These are phyloP conservation scores for Pseudogymnoascus sp. DNA, from an alignment of 2,329 filamentous ascomycete species.

Conservation along the genomic window DNA sequence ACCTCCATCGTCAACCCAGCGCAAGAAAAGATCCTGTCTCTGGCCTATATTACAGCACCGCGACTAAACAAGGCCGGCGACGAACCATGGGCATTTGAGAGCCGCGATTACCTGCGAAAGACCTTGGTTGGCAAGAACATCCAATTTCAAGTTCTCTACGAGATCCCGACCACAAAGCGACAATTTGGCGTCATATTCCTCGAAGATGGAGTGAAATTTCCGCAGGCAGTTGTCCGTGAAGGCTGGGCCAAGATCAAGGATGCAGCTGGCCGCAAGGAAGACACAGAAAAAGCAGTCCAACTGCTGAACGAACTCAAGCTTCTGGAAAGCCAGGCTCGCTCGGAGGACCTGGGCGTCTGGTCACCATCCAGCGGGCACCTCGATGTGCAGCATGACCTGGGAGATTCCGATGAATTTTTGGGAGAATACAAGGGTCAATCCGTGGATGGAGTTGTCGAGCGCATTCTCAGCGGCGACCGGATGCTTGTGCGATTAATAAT, in stretches of 20 bases:
- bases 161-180: slow-evolving; percentile 72
- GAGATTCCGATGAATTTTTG: slow-evolving; percentile 65
- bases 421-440: slow-evolving; percentile 78
- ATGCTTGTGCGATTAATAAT: slow-evolving; percentile 75
- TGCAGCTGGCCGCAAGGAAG: slow-evolving; percentile 86
- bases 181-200: slow-evolving; percentile 81
- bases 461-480: slow-evolving; percentile 84
- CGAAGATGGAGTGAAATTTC: slow-evolving; percentile 66
- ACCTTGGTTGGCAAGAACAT: slow-evolving; percentile 79
- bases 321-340: slow-evolving; percentile 69
- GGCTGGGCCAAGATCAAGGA: slow-evolving; percentile 92
- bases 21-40: slow-evolving; percentile 76
- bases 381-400: slow-evolving; percentile 72
- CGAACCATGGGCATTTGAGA: slow-evolving; percentile 87
- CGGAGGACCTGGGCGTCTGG: slow-evolving; percentile 76
- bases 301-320: slow-evolving; percentile 70
- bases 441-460: slow-evolving; percentile 80
- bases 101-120: slow-evolving; percentile 83
- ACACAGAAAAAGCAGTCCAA: slow-evolving; percentile 63
- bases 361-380: slow-evolving; percentile 55
- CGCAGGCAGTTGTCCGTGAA: slow-evolving; percentile 75
- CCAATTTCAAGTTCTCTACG: slow-evolving; percentile 79
- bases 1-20: slow-evolving; percentile 65
- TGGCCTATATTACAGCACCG: slow-evolving; percentile 87
- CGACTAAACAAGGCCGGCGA: slow-evolving; percentile 82